Base-by-base conservation (phyloP, 2,329 filamentous ascomycete species). In the Monosporascus ibericus region DNA sequence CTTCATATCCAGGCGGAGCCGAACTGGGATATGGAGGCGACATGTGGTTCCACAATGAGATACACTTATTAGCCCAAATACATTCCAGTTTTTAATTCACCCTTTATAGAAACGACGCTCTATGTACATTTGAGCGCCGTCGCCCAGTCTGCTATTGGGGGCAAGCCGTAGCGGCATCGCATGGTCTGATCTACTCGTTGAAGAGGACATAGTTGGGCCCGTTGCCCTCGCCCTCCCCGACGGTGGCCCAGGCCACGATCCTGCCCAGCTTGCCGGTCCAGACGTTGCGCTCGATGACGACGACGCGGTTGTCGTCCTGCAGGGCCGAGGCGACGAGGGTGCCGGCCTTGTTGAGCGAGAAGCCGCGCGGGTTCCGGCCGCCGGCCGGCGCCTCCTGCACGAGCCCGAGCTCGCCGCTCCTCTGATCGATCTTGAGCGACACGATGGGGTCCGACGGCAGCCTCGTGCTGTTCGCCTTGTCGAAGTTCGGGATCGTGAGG, bases 291-390 rank as follows among this genome's bases (percentile, higher is more conserved):
- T 72, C 65, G 47, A 87, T 78, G 48, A 92, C 68, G 6, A 79
- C 80, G 1, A 89, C 80, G 30, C 77, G 80, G 34, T 75, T 72
- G 48, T 81, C 81, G 17, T 70, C 69, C 68, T 90, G 85, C 57
- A 87, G 74, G 0, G 78, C 86, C 27, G 90, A 80, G 1, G 84
- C 87, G 3, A 90, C 70, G 53, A 86, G 69, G 51, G 76, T 76
- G 1, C 87, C 87, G 11, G 76, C 78, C 55, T 75, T 76, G 67
- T 86, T 90, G 52, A 89, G 69, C 48, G 77, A 79, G 66, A 89
- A 87, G 40, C 87, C 85, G 22, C 88, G 77, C 0, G 88, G 88
- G 51, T 76, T 79, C 7, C 71, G 67, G 2, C 88, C 88, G 48
- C 85, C 85, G 0, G 83, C 78, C 0, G 86, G 75, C n/a, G 77